phyloP scores from a whole-genome alignment of 2,329 filamentous ascomycete species.

The Gremmenia infestans region DNA sequence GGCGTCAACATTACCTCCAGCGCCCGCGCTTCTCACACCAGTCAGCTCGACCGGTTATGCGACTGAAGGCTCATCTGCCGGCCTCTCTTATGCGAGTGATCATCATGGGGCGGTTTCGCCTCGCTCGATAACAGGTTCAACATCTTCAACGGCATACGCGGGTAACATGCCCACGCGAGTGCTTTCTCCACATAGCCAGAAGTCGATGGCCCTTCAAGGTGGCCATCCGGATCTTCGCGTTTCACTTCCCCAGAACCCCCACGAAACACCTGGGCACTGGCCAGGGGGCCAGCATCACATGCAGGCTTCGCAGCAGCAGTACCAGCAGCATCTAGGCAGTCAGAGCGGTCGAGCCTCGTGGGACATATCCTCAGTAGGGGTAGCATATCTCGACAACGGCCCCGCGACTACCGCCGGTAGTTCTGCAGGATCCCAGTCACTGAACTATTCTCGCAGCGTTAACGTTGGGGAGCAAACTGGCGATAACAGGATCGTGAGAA shows the following conservation, averaged over 20 bases:
- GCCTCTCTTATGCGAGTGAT: slow-evolving; percentile 25
- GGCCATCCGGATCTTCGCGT: slow-evolving; percentile 29
- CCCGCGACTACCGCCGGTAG: slow-evolving; percentile 27
- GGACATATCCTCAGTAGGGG: slow-evolving; percentile 24
- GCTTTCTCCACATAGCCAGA: slow-evolving; percentile 27
- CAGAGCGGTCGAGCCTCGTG: slow-evolving; percentile 25
- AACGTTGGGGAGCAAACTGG: slow-evolving; percentile 19
- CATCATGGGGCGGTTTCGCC: slow-evolving; percentile 31
- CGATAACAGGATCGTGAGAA: slow-evolving; percentile 23
- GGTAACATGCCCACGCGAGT: slow-evolving; percentile 23
- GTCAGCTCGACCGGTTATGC: slow-evolving; percentile 30
- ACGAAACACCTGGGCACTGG: slow-evolving; percentile 26
- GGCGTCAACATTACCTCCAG: slow-evolving; percentile 29
- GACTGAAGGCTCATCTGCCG: slow-evolving; percentile 25
- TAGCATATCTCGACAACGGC: slow-evolving; percentile 28
- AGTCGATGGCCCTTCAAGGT: slow-evolving; percentile 21
- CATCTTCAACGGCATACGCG: slow-evolving; percentile 24
- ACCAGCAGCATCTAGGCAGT: slow-evolving; percentile 18
- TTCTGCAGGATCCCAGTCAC: slow-evolving; percentile 16
- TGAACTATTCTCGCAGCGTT: slow-evolving; percentile 23
- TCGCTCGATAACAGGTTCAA: slow-evolving; percentile 28
- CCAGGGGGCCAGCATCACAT: slow-evolving; percentile 26
- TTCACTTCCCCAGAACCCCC: slow-evolving; percentile 21
- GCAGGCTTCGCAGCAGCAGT: slow-evolving; percentile 23
- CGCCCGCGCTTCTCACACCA: slow-evolving; percentile 28